phyloP scores from a whole-genome alignment of 2,329 filamentous ascomycete species.

The Exophiala oligosperma region DNA sequence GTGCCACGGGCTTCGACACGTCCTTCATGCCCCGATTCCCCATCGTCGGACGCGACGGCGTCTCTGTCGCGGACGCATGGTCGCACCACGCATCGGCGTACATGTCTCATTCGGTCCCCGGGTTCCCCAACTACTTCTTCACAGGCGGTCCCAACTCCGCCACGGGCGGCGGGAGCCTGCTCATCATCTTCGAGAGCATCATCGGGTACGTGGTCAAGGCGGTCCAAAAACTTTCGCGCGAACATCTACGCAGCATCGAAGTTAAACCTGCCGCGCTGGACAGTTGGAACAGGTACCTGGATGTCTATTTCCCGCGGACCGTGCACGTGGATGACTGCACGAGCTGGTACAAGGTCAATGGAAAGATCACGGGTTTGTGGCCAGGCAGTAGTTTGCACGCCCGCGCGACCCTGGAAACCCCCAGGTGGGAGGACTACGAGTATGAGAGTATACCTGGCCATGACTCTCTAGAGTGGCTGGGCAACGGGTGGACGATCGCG shows the following conservation, averaged over 20 bases:
- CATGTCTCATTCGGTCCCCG: constrained; percentile 34
- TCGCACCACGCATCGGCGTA: constrained; percentile 35
- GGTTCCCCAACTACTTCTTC: constrained; percentile 35
- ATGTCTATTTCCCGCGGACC: constrained; percentile 9
- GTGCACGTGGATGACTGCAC: constrained; percentile 12
- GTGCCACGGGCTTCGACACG: constrained; percentile 40
- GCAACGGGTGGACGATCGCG: constrained; percentile 8
- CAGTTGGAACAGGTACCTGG: not conserved
- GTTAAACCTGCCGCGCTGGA: not conserved
- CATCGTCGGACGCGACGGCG: constrained; percentile 33
- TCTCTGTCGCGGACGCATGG: constrained; percentile 34
- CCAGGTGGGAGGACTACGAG: constrained; percentile 40
- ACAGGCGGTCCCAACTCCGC: constrained; percentile 33
- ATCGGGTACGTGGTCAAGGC: constrained; percentile 15
- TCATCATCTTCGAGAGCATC: constrained; percentile 14
- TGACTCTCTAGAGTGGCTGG: constrained; percentile 9
- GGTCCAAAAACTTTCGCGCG: constrained; percentile 5
- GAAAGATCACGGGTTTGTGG: constrained; percentile 12
- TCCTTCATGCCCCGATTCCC: constrained; percentile 35
- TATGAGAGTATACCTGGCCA: constrained; percentile 32
- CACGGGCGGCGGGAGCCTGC: constrained; percentile 28
- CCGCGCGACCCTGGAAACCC: constrained; percentile 33
- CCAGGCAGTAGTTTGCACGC: constrained; percentile 33
- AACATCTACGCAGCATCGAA: constrained; percentile 11
- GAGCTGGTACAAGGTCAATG: constrained; percentile 11